Base-by-base conservation (phyloP, 108 stramenopile genomes). In the Asterionellopsis glacialis region DNA sequence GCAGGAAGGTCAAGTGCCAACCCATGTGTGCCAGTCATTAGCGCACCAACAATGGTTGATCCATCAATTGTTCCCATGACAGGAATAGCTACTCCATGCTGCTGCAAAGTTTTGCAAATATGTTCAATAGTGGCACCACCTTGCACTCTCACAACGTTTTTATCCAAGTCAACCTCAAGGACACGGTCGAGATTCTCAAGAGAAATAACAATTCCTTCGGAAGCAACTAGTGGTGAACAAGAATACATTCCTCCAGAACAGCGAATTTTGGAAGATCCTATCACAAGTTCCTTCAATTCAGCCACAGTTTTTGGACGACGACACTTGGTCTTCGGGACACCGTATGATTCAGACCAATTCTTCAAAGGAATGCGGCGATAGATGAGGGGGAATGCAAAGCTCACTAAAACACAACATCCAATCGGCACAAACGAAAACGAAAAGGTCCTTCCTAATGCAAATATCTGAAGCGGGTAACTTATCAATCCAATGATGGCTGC, bases 21-120 rank as follows among this genome's bases (percentile, higher is more conserved):
- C 7, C 61, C 61, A 16, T 62, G 61, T 22, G 61, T 62, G 38
- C 61, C 61, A 19, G 61, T 62, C 61, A 62, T 62, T 23, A 62
- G 48, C n/a, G 61, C 61, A 19, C 61, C 61, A 14, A 48, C 48
- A 21, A 62, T 62, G n/a, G 47, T 62, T 40, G 39, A 33, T 48
- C 61, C 48, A 50, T 62, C 61, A 39, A 62, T 62, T 9, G 61
- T 62, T 3, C 61, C 61, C n/a, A 62, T 18, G 11, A 48, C 50
- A 24, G 48, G 48, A 18, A 62, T 38, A 14, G 61, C 61, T 26
- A 62, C 13, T 9, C 47, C 47, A 48, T 50, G 38, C n/a, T 47
- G 61, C 16, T 18, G 33, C 15, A 62, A 12, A 15, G 61, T 48
- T n/a, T 28, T 27, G 33, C 61, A 62, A 22, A 62, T 14, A 51